Base-by-base conservation (phyloP, 495 filamentous ascomycete species). In the Chaetomium tenue region DNA sequence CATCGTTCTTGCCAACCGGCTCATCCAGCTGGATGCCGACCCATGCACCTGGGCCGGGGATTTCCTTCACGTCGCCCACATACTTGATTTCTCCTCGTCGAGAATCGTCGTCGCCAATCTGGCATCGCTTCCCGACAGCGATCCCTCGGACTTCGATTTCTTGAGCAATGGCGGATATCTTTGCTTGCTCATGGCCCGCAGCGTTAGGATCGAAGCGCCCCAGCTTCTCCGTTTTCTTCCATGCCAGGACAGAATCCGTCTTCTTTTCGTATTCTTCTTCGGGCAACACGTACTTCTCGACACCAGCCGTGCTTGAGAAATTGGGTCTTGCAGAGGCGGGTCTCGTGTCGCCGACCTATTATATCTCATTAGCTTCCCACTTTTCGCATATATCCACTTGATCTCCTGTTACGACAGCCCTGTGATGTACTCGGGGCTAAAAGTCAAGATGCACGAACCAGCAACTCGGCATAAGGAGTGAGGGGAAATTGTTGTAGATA, bases 131-230 rank as follows among this genome's bases (percentile, higher is more conserved):
- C n/a, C 83, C 84, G 15, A 86, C 78, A 39, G 76, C 77, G 71
- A 92, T 89, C 75, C 89, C 84, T 70, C 87, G 83, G 67, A 81
- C 78, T 60, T 80, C 78, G 56, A 95, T 78, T 71, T 95, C 91
- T 42, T 76, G 77, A 60, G 81, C 79, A 63, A 89, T 82, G 30
- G 85, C 87, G 53, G 80, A 79, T 46, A 89, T 81, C 72, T 90
- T 91, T 63, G 88, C 84, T 60, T 86, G 81, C 68, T 91, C 86
- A 25, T 86, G 83, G 63, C 79, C 83, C 22, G 89, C 87, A 7
- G 92, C 90, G 68, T 84, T 83, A 3, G 94, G 94, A 72, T 97
- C 92, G 77, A 98, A 98, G 33, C 94, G 92, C 44, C 94, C 94
- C 25, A 98, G 83, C 70, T 96, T 91, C 69, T 96, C 87, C 23